phyloP scores from a whole-genome alignment of 2,329 filamentous ascomycete species.

The Alternaria ventricosa region DNA sequence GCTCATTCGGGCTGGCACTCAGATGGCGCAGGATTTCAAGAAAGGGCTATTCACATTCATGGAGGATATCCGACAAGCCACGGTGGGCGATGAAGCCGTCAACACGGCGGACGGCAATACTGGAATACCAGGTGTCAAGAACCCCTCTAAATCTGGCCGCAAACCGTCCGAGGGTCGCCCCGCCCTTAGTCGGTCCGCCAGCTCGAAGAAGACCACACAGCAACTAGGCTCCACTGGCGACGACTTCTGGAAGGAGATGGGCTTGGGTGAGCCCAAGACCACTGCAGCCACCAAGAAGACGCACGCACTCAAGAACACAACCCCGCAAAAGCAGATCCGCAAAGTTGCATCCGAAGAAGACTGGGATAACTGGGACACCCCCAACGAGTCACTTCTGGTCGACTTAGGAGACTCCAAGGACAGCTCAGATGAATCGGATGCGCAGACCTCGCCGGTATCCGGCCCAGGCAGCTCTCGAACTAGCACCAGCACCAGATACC shows the following conservation, averaged over 20 bases:
- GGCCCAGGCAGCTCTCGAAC: slow-evolving; percentile 58
- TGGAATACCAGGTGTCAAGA: slow-evolving; percentile 34
- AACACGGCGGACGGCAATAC: slow-evolving; percentile 45
- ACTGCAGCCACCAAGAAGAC: slow-evolving; percentile 47
- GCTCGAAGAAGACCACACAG: slow-evolving; percentile 40
- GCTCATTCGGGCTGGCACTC: slow-evolving; percentile 62
- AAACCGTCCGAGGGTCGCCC: slow-evolving; percentile 42
- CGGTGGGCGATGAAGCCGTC: slow-evolving; percentile 89
- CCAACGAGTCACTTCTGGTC: slow-evolving; percentile 40
- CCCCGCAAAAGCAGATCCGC: slow-evolving; percentile 47
- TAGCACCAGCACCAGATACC: slow-evolving; percentile 62
- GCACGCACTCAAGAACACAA: slow-evolving; percentile 46
- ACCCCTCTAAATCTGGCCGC: slow-evolving; percentile 33
- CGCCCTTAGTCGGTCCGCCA: slow-evolving; percentile 37
- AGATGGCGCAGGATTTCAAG: slow-evolving; percentile 87
- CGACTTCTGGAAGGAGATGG: slow-evolving; percentile 54
- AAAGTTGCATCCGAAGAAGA: slow-evolving; percentile 55
- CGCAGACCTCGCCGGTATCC: slow-evolving; percentile 52
- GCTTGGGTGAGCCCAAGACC: slow-evolving; percentile 48
- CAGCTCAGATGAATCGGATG: slow-evolving; percentile 59
- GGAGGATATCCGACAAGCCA: slow-evolving; percentile 93
- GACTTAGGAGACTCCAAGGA: slow-evolving; percentile 46
- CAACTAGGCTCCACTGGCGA: slow-evolving; percentile 47
- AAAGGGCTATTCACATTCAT: slow-evolving; percentile 93
- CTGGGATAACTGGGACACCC: slow-evolving; percentile 65